Percentiles rank a stretch among this genome's conserved stretches.
Evolutionary conservation across 768 basidiomycete genomes (phyloP).

Genomic region (Suillus alpinus): DNA sequence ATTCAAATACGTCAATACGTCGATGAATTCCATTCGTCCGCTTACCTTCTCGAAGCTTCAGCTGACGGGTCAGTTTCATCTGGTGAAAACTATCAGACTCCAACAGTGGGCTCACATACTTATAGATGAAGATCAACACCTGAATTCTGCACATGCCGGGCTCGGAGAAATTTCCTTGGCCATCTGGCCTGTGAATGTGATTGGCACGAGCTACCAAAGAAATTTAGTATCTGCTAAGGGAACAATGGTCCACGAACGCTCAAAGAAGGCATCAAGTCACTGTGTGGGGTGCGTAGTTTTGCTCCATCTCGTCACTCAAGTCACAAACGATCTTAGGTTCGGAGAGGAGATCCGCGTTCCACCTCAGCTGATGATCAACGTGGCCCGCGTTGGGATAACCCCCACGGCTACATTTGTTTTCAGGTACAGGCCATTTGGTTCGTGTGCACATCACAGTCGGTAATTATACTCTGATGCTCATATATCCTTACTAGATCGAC

Average conservation of each 20-base stretch:
- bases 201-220: background rate
- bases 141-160: conserved; percentile 5
- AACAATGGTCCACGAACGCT: conserved; percentile 10
- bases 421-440: conserved; percentile 10
- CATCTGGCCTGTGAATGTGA: conserved; percentile 4
- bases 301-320: background rate
- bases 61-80: conserved; percentile 5
- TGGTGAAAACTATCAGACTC: background rate
- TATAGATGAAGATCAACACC: conserved; percentile 9
- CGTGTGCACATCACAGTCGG: background rate
- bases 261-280: conserved; percentile 11
- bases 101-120: background rate
- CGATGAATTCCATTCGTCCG: background rate
- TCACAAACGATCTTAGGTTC: conserved; percentile 1
- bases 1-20: conserved; percentile 1
- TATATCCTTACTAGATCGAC: conserved; percentile 1
- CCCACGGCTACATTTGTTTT: conserved; percentile 10
- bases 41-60: conserved; percentile 11
- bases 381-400: background rate
- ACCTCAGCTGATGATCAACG: background rate
- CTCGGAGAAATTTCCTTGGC: conserved; percentile 10
- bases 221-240: background rate
- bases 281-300: conserved; percentile 5
- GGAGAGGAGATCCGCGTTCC: conserved; percentile 4
- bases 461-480: background rate